phyloP scores from a whole-genome alignment of 116 monocot genomes.

The Phalaenopsis hybrid region DNA sequence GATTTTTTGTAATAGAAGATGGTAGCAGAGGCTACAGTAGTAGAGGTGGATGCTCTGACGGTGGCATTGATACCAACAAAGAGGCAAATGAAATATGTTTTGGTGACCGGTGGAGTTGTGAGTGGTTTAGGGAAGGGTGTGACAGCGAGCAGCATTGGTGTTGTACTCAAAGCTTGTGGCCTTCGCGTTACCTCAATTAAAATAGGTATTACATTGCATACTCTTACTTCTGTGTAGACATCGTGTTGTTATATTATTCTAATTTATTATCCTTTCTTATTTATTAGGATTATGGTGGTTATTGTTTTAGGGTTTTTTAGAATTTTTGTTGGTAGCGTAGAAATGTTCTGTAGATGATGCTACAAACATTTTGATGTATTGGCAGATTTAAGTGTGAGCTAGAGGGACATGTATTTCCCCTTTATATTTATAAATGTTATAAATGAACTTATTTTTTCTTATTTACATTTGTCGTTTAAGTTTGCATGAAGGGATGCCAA shows the following conservation, averaged over 20 bases:
- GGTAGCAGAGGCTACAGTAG: neutral
- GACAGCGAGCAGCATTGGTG: conserved; percentile 39
- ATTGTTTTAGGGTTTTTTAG: neutral
- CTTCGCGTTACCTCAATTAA: conserved; percentile 39
- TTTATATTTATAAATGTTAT: too few relatives aligned
- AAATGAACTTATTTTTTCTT: too few relatives aligned
- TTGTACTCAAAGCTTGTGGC: conserved; percentile 33
- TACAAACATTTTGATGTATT: neutral
- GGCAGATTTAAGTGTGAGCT: too few relatives aligned
- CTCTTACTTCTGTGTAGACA: neutral
- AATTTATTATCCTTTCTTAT: neutral
- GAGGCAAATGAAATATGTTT: conserved; percentile 25
- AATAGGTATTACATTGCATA: conserved; percentile 15
- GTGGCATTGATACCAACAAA: neutral
- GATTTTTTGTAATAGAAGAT: neutral
- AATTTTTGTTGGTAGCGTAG: neutral
- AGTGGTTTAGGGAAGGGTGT: conserved; percentile 36
- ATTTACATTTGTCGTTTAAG: too few relatives aligned
- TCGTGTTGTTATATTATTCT: neutral
- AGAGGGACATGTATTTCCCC: too few relatives aligned
- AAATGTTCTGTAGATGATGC: neutral
- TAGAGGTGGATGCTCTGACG: neutral
- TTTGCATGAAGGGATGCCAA: too few relatives aligned
- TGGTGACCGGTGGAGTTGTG: conserved; percentile 23
- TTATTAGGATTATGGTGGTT: neutral